These are phyloP conservation scores for Hymenotorrendiella dingleyae DNA, from an alignment of 2,329 filamentous ascomycete genomes.

Conservation along the genomic window DNA sequence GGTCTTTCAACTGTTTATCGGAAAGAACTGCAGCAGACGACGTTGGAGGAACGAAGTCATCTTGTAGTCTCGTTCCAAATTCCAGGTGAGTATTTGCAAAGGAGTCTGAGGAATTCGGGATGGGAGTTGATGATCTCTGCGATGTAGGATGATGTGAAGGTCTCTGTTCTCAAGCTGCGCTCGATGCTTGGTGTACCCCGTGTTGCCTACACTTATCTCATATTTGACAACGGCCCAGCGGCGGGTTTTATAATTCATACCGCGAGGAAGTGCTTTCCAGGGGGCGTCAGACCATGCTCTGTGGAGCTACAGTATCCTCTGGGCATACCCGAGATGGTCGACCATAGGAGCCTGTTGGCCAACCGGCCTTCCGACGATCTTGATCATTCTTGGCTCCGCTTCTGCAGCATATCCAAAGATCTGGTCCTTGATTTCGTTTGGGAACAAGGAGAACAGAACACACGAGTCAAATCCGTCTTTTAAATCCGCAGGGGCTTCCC, in stretches of 20 bases:
- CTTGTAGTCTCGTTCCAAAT: constrained; percentile 45
- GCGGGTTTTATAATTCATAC: too few species aligned
- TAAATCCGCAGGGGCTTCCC: too few species aligned
- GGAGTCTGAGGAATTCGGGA: constrained; percentile 74
- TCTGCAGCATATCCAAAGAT: constrained; percentile 4
- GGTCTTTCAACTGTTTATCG: constrained; percentile 65
- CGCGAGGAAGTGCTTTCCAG: too few species aligned
- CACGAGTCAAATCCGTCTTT: too few species aligned
- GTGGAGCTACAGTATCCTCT: too few species aligned
- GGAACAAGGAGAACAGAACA: constrained; percentile 7
- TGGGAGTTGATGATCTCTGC: constrained; percentile 93
- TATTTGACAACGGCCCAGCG: too few species aligned
- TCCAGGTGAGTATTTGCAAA: constrained; percentile 82
- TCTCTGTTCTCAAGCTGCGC: constrained; percentile 89
- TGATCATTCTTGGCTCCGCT: constrained; percentile 1
- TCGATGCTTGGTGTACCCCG: constrained; percentile 97
- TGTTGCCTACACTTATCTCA: too few species aligned
- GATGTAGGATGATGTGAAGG: constrained; percentile 97
- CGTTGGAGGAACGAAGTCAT: constrained; percentile 48
- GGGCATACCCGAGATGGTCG: not conserved
- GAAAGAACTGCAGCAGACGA: constrained; percentile 64
- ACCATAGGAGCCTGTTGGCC: too few species aligned
- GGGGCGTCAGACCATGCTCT: too few species aligned
- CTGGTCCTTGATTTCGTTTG: constrained; percentile 7
- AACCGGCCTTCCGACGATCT: not conserved